These are phyloP conservation scores for Penicillium sp. DNA, from an alignment of 2,329 filamentous ascomycete species.

Conservation along the genomic window DNA sequence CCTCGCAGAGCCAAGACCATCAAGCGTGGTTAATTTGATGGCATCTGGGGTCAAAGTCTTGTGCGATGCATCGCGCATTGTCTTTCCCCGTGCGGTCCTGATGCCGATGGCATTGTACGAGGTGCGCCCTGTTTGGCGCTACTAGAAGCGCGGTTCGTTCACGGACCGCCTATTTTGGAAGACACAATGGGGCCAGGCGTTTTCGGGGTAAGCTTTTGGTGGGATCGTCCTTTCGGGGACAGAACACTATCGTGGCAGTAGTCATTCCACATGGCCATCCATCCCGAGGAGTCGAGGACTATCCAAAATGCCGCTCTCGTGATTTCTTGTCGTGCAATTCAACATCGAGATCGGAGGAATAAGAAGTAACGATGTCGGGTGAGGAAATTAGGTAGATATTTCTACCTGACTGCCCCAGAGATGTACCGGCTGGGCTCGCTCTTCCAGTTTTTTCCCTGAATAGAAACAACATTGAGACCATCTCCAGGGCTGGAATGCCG, in stretches of 20 bases:
- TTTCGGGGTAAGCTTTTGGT: background rate
- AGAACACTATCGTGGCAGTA: background rate
- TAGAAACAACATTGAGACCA: background rate
- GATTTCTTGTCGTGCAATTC: background rate
- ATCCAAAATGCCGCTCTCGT: background rate
- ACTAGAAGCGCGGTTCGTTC: background rate
- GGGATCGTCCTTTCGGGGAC: too few relatives aligned
- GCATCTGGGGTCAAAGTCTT: background rate
- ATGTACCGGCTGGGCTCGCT: too few relatives aligned
- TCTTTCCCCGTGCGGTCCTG: background rate
- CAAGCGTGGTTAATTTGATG: background rate
- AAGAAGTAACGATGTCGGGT: too few relatives aligned
- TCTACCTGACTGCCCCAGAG: background rate
- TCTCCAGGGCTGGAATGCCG: too few relatives aligned
- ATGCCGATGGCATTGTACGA: background rate
- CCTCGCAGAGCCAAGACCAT: background rate
- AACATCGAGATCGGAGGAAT: too few relatives aligned
- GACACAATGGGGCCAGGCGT: background rate
- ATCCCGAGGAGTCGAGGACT: background rate
- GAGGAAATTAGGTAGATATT: too few relatives aligned
- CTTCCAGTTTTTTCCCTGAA: too few relatives aligned
- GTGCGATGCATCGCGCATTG: background rate
- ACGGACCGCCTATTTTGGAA: slow-evolving; percentile 8
- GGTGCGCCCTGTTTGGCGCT: background rate
- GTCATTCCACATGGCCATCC: background rate